Percentiles rank a stretch among this genome's conserved stretches.
Conservation (phyloP, 2,329 filamentous ascomycete genomes). For the Fusarium sp. region DNA sequence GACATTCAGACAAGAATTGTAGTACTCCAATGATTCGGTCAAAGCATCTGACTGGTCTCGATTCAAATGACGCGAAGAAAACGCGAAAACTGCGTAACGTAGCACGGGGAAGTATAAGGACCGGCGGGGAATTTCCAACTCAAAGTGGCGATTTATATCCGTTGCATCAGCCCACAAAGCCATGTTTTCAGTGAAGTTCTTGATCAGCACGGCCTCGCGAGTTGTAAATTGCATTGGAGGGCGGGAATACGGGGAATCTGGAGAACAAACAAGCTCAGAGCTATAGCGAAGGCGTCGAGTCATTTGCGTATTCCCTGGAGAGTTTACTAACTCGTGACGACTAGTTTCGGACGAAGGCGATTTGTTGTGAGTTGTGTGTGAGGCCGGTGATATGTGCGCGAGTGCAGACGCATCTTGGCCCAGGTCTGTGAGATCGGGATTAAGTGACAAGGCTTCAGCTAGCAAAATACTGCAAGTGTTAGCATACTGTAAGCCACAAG, state of each 20-base stretch:
- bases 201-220: neutral
- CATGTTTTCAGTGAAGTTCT: neutral
- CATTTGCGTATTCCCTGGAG: neutral
- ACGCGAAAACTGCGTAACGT: neutral
- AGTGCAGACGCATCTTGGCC: neutral
- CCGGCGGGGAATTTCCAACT: neutral
- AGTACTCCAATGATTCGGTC: neutral
- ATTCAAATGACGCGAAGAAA: neutral
- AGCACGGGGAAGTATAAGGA: neutral
- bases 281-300: neutral
- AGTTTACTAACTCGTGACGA: neutral
- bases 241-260: neutral
- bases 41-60: neutral
- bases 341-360: neutral
- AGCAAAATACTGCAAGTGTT: neutral
- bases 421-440: neutral
- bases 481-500: neutral
- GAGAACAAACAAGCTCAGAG: neutral
- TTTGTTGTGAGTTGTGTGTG: neutral
- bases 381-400: neutral
- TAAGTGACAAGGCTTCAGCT: neutral
- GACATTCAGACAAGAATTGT: neutral
- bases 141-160: neutral
- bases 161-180: constrained; percentile 1
- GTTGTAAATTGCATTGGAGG: neutral